A percentile compares a stretch with the other conserved stretches of the same genome.
Evolutionary conservation across 345 rosid species (phyloP).

Genomic region (Camelina laxa): DNA sequence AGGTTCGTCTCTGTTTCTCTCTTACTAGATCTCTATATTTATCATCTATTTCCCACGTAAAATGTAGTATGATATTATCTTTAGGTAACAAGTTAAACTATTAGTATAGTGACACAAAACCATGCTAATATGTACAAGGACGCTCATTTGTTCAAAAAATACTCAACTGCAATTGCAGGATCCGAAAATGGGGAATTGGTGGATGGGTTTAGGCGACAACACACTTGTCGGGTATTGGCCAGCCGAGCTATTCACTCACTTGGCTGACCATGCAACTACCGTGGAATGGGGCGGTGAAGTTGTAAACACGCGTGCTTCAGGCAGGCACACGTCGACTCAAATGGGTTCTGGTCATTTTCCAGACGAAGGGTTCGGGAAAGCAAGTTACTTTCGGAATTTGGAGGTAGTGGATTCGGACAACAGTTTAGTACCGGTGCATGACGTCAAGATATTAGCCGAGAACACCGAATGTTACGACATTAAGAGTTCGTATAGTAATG

Average conservation of each 20-base stretch:
- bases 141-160: neutral
- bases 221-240: slow-evolving; percentile 97
- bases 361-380: slow-evolving; percentile 80
- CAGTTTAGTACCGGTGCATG: slow-evolving; percentile 68
- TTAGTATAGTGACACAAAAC: neutral
- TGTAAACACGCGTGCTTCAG: slow-evolving; percentile 83
- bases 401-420: slow-evolving; percentile 91
- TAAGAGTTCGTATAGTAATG: slow-evolving; percentile 68
- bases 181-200: slow-evolving; percentile 91
- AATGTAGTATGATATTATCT: too few species aligned
- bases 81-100: too few species aligned
- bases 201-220: slow-evolving; percentile 95
- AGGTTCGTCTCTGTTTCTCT: slow-evolving; percentile 47
- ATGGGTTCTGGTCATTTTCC: slow-evolving; percentile 98
- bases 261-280: slow-evolving; percentile 86
- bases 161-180: slow-evolving; percentile 58
- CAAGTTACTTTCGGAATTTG: slow-evolving; percentile 86
- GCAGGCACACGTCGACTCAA: slow-evolving; percentile 83
- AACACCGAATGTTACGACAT: slow-evolving; percentile 90
- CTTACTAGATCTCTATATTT: neutral
- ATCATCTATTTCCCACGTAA: neutral
- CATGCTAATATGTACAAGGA: neutral
- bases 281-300: slow-evolving; percentile 99
- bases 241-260: slow-evolving; percentile 87
- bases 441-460: slow-evolving; percentile 78